A percentile compares a stretch with the other conserved stretches of the same genome.
phyloP scores from a whole-genome alignment of 805 yeast species.

The Wickerhamiella azyma region DNA sequence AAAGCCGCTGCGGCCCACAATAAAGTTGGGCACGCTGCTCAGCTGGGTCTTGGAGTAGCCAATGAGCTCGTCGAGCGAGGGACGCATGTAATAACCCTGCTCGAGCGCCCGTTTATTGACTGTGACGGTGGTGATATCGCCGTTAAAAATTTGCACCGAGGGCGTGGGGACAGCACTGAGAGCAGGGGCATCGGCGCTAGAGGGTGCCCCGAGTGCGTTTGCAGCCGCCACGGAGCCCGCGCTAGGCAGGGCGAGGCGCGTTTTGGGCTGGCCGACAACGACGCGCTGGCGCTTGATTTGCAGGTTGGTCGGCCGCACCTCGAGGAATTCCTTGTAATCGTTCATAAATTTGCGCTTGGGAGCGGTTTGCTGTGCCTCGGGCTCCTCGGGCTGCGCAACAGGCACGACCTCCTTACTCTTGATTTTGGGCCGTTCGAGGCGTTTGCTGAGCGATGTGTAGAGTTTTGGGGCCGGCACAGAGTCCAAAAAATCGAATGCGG shows the following conservation, averaged over 20 bases:
- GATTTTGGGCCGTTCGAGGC: conserved; percentile 4
- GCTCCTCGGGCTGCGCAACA: not conserved
- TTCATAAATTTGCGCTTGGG: conserved; percentile 14
- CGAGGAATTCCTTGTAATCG: conserved; percentile 17
- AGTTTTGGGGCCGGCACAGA: conserved; percentile 16
- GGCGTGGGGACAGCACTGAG: not conserved
- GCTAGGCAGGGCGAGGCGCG: not conserved
- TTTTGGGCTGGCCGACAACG: not conserved
- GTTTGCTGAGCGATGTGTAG: conserved; percentile 16
- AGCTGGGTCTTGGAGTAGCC: conserved; percentile 42
- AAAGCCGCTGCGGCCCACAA: conserved; percentile 57
- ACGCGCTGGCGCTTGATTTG: conserved; percentile 11
- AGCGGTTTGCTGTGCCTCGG: not conserved
- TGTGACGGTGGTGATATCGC: conserved; percentile 13
- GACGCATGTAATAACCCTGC: conserved; percentile 65
- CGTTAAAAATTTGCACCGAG: not conserved
- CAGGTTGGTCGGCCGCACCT: conserved; percentile 18
- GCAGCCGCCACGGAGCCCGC: not conserved
- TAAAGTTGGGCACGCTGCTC: conserved; percentile 44
- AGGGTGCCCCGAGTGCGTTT: too few relatives aligned
- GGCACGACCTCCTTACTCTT: not conserved
- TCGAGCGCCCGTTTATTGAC: conserved; percentile 21
- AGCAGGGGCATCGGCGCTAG: too few relatives aligned
- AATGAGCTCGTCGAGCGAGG: conserved; percentile 50
- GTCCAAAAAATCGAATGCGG: conserved; percentile 17